phyloP scores from a whole-genome alignment of 2,329 filamentous ascomycete genomes.

The Apiospora hydei region DNA sequence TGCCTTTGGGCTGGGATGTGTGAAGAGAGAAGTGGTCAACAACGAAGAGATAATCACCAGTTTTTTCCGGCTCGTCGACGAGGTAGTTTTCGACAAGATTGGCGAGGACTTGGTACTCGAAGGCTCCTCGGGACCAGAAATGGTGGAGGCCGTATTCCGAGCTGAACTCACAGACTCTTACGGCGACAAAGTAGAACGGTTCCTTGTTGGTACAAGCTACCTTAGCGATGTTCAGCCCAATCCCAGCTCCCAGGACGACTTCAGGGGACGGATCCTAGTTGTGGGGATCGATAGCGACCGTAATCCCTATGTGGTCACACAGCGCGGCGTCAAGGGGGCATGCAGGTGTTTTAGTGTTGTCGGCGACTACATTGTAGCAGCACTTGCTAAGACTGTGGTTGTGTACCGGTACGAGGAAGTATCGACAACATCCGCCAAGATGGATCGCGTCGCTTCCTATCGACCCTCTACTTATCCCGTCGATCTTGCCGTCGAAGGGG shows the following conservation, averaged over 20 bases:
- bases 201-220: constrained; percentile 90
- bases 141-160: constrained; percentile 85
- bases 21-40: constrained; percentile 73
- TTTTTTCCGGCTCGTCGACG: constrained; percentile 89
- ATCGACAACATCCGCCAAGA: constrained; percentile 60
- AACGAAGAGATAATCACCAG: constrained; percentile 80
- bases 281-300: constrained; percentile 82
- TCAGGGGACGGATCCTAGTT: constrained; percentile 81
- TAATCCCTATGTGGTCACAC: constrained; percentile 74
- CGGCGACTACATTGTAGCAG: constrained; percentile 81
- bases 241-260: constrained; percentile 49
- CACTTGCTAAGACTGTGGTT: constrained; percentile 85
- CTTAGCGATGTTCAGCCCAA: constrained; percentile 65
- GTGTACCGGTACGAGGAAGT: constrained; percentile 63
- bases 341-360: constrained; percentile 82
- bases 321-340: constrained; percentile 76
- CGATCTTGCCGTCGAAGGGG: constrained; percentile 76
- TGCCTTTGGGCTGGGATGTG: constrained; percentile 86
- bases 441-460: constrained; percentile 78
- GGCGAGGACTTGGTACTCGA: constrained; percentile 72
- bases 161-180: constrained; percentile 70
- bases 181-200: constrained; percentile 72
- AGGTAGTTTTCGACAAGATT: constrained; percentile 83
- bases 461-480: constrained; percentile 85
- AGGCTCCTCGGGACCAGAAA: constrained; percentile 61